Conservation (phyloP, 2,329 filamentous ascomycete species). For the Exophiala calicioides region DNA sequence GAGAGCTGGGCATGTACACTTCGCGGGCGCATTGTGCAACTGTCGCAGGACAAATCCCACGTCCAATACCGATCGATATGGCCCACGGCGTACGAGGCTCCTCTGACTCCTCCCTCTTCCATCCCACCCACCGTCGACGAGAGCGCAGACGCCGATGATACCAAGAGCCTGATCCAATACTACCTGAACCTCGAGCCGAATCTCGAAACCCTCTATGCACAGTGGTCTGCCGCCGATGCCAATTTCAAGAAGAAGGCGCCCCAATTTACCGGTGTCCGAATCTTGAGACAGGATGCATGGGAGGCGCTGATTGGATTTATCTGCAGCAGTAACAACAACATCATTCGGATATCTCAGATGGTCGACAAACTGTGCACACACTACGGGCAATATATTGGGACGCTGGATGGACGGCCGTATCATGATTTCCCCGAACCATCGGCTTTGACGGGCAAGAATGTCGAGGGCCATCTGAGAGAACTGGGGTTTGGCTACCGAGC, state of each 20-base stretch:
- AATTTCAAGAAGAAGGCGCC: slow-evolving; percentile 89
- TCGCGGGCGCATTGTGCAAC: slow-evolving; percentile 77
- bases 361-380: slow-evolving; percentile 84
- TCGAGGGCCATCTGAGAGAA: slow-evolving; percentile 76
- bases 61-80: slow-evolving; percentile 78
- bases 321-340: slow-evolving; percentile 99
- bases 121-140: slow-evolving; percentile 38
- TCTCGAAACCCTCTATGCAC: slow-evolving; percentile 71
- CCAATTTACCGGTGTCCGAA: slow-evolving; percentile 85
- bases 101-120: slow-evolving; percentile 42
- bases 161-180: slow-evolving; percentile 70
- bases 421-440: slow-evolving; percentile 84
- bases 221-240: slow-evolving; percentile 81
- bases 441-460: slow-evolving; percentile 69
- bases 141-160: slow-evolving; percentile 53
- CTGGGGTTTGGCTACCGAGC: slow-evolving; percentile 94
- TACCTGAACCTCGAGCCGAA: slow-evolving; percentile 88
- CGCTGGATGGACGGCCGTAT: slow-evolving; percentile 69
- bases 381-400: slow-evolving; percentile 76
- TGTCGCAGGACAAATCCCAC: slow-evolving; percentile 77
- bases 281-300: slow-evolving; percentile 93
- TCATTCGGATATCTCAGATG: slow-evolving; percentile 93
- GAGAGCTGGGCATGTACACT: slow-evolving; percentile 91
- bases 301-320: slow-evolving; percentile 93
- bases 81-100: slow-evolving; percentile 36